Evolutionary conservation across 2,329 filamentous ascomycete genomes (phyloP), one percentile per base, ranked within the genome.

Genomic region (Xylaria sp.): DNA sequence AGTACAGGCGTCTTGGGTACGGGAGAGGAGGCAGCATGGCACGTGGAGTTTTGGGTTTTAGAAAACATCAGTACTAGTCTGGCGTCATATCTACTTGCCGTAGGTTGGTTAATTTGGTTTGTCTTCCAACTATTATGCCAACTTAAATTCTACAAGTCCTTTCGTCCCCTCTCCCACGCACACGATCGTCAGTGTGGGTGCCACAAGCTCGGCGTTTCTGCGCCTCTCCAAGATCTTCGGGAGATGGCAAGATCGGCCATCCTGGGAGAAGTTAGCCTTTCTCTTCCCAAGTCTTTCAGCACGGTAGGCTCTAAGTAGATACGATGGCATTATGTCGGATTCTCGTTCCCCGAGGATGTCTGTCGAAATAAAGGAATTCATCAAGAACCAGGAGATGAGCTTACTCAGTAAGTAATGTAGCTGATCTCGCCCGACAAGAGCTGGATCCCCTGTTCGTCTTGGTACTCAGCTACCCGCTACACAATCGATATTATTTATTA

Each of bases 171-270:
- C 52, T 60, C 60, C 60, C 52, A 60, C 67, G 65, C 65, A 63
- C 63, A 56, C 57, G 60, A 66, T 58, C 49, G 54, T 58, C 43
- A 54, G 60, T 62, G 62, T 65, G 63, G 67, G 71, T 70, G 66
- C 70, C 69, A 70, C 70, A 71, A 70, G 65, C 65, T 69, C 68
- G 71, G 69, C 69, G 70, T 71, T 71, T 73, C 67, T 71, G 67
- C 58, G 68, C 62, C 64, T 58, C 41, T 68, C 64, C 53, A 57
- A 60, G 68, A 71, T 72, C 68, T 66, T 71, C 69, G 69, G 70
- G 68, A 70, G 70, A 72, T 71, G 69, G 72, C 68, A 66, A 73
- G 69, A 71, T 71, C 71, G 70, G 67, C 66, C 61, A 44, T 57
- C 21, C 27, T 44, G 29, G 41, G 31, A 54, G 33, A 40, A 56